phyloP scores from a whole-genome alignment of 2,329 filamentous ascomycete genomes.

The Chalaropsis thielavioides region DNA sequence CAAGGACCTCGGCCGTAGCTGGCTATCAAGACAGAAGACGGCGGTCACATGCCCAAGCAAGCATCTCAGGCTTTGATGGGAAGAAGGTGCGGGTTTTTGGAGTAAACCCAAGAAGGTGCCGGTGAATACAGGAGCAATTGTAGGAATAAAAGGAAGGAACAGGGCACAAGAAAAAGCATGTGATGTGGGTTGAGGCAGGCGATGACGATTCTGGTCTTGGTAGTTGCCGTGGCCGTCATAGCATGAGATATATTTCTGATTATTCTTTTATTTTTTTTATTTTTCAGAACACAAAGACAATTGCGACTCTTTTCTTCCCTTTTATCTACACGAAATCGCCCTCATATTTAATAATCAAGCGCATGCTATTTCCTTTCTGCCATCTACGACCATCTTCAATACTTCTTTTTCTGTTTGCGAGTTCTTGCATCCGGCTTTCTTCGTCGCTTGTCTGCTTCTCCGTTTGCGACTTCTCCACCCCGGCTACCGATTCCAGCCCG shows the following conservation, averaged over 20 bases:
- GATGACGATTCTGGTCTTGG: slow-evolving; percentile 1
- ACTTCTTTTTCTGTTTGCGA: neutral
- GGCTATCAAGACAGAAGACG: neutral
- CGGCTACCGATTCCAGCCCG: neutral
- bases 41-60: neutral
- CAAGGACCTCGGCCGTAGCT: neutral
- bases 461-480: neutral
- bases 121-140: neutral
- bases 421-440: neutral
- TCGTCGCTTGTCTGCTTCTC: neutral
- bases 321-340: neutral
- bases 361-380: no score
- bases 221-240: neutral
- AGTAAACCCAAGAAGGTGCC: neutral
- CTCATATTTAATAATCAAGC: neutral
- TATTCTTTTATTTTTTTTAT: neutral
- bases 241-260: neutral
- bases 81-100: neutral
- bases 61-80: neutral
- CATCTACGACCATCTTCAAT: neutral
- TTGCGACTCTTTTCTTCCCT: neutral
- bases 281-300: neutral
- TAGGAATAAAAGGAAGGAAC: neutral
- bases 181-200: slow-evolving; percentile 1
- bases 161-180: neutral